Base-by-base conservation (phyloP, 23 red algal species). In the Gracilaria gracilis region DNA sequence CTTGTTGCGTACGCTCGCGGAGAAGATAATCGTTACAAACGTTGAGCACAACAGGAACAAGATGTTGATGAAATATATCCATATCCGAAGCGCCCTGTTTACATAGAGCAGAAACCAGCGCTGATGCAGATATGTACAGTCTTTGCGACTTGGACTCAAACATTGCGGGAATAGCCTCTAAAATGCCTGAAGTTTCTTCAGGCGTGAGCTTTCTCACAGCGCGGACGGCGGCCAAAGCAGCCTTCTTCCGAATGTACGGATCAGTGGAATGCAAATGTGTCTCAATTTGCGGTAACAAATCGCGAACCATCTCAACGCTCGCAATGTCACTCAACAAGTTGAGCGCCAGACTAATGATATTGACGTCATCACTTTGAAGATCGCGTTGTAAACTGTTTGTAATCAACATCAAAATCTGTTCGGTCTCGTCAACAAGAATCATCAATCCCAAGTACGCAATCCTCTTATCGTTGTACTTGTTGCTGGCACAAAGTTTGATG, bases 381-480 rank as follows among this genome's bases (percentile, higher is more conserved):
- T 99, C 97, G 50, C 71, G 74, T 57, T 96, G 83, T 21, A 99
- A 69, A 38, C 75, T 85, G 83, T 99, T 96, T 16, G 94, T 96
- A 35, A 96, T 89, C 14, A 99, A 87, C 80, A 96, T 95, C 50
- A 99, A 83, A 71, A 99, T 78, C 47, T 96, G 69, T 66, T 84
- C 79, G 14, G 85, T 81, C 72, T 96, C 97, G 58, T 99, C 97
- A 1, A 99, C 74, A 38, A 99, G 89, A 47, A 99, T 94, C 77
- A 81, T 90, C 13, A 99, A 65, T 21, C 93, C 97, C 61, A 99
- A 67, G 80, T 96, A 96, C 13, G 94, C 97, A 32, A 99, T 91
- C 21, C 97, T 92, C 71, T 99, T 99, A 86, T 99, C 97, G 54
- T 91, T 92, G 44, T 92, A 99, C 33, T 96, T 99, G 64, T 67